Evolutionary conservation across 768 basidiomycete genomes (phyloP), one percentile per base, ranked within the genome.

Genomic region (Strobilomyces echinocephalus): DNA sequence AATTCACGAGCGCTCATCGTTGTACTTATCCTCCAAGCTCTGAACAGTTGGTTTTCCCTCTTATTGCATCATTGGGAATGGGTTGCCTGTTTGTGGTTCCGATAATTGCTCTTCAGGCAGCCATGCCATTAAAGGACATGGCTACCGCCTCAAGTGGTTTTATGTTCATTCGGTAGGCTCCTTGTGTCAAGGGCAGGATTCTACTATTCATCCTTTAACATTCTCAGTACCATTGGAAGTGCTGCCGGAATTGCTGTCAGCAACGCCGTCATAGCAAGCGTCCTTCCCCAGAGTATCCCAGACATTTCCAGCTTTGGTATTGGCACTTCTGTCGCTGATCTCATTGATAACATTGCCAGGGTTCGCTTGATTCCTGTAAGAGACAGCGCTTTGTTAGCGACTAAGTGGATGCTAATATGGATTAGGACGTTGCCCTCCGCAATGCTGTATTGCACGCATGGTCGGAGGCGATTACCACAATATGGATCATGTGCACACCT

Each of bases 101-200:
- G 0, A 69, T 90, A 8, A 82, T 91, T 47, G 87, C 77, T 14
- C 69, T 93, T 14, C 91, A 93, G 70, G 88, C 89, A 1, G 85
- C 90, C 1, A 94, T 94, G 90, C 91, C 91, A 0, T 62, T 89
- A 15, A 84, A 83, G 60, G 88, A 92, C 58, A 39, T 92, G 88
- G 88, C 90, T 1, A 88, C 89, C 77, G 87, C 4, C 64, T 88
- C 54, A 82, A 83, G 83, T 1, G 81, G 87, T 0, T 87, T 85
- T 58, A 78, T 79, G 21, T 84, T 92, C 63, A 74, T 91, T 57
- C 77, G 87, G 81, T 82, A 63, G 34, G 46, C 15, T 14, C 3
- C 1, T 5, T 18, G 16, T 2, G 8, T 40, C 9, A 15, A 31
- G 30, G 8, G 16, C 34, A 47, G 43, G 14, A 50, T 33, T 30